Evolutionary conservation across 2,329 filamentous ascomycete genomes (phyloP), one percentile per base, ranked within the genome.

Genomic region (Claviceps monticola): DNA sequence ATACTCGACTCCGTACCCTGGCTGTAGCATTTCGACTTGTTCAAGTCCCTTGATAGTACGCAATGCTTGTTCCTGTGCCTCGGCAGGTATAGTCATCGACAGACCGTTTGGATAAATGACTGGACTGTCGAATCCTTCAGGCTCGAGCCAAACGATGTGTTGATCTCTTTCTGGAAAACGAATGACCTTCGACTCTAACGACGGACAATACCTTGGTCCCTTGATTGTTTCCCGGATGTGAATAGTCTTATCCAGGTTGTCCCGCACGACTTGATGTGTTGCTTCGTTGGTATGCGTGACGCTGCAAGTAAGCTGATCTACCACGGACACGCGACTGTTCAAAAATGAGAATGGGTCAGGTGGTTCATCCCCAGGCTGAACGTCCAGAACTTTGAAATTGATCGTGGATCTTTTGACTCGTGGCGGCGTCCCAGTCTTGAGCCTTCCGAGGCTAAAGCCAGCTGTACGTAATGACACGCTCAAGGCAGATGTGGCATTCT

Each of bases 1-100:
- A 67, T 98, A 98, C 66, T 98, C 93, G 1, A 98, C 93, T 7
- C 93, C 93, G 62, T 98, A 98, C 8, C 91, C 93, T 1, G 91
- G 85, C 62, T 97, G 91, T 6, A 95, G 78, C 90, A 98, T 96
- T 26, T 75, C 82, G 4, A 89, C 89, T 54, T 90, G 81, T 62
- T 97, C 91, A 1, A 98, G 75, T 0, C 93, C 93, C n/a, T 71
- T 76, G 51, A 98, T 85, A 0, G 88, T 95, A 52, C 82, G 84
- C n/a, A 98, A 74, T 63, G 94, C 81, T 49, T 83, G 78, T 60
- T 87, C 83, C 65, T 98, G 93, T 0, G 86, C 88, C 52, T 91
- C 88, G 0, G 82, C 83, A 0, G 93, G 93, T 2, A 98, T 83
- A 0, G 93, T 98, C 88, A 97, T 97, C 29, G 89, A 95, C 41